A percentile compares a stretch with the other conserved stretches of the same genome.
These are phyloP conservation scores for Raffaelea albimanens DNA, from an alignment of 2,329 filamentous ascomycete genomes.

Conservation along the genomic window DNA sequence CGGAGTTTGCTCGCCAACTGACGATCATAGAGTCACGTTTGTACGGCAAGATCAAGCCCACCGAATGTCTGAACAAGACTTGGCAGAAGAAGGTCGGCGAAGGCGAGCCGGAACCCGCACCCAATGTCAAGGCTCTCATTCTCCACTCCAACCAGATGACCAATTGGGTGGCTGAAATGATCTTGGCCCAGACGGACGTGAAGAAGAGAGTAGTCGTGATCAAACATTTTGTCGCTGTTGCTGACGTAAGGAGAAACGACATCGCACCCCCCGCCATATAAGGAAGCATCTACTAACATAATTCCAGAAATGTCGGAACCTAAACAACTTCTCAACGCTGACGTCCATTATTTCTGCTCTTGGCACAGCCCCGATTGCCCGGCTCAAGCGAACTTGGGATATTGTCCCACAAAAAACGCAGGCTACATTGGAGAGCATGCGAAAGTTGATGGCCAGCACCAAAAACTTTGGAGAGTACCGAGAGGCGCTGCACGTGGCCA, in stretches of 20 bases:
- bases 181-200: conserved; percentile 84
- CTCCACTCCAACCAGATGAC: conserved; percentile 97
- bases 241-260: conserved; percentile 74
- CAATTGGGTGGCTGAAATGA: conserved; percentile 99
- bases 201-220: conserved; percentile 96
- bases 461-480: conserved; percentile 98
- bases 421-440: conserved; percentile 77
- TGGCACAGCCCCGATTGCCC: conserved; percentile 88
- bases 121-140: conserved; percentile 93
- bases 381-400: conserved; percentile 87
- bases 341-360: conserved; percentile 97
- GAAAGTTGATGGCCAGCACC: conserved; percentile 88
- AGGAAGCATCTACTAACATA: conserved; percentile 12
- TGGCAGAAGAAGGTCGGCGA: conserved; percentile 93
- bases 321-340: conserved; percentile 96
- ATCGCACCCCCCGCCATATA: background rate
- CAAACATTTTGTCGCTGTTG: conserved; percentile 94
- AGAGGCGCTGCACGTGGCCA: conserved; percentile 83
- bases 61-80: conserved; percentile 94
- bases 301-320: conserved; percentile 74
- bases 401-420: conserved; percentile 82
- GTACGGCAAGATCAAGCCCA: conserved; percentile 92
- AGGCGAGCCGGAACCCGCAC: conserved; percentile 73
- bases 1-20: conserved; percentile 93
- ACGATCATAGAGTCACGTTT: conserved; percentile 94